These are phyloP conservation scores for Sphagnum tenellum DNA, from an alignment of 225 moss, liverwort and hornwort genomes.

Conservation along the genomic window DNA sequence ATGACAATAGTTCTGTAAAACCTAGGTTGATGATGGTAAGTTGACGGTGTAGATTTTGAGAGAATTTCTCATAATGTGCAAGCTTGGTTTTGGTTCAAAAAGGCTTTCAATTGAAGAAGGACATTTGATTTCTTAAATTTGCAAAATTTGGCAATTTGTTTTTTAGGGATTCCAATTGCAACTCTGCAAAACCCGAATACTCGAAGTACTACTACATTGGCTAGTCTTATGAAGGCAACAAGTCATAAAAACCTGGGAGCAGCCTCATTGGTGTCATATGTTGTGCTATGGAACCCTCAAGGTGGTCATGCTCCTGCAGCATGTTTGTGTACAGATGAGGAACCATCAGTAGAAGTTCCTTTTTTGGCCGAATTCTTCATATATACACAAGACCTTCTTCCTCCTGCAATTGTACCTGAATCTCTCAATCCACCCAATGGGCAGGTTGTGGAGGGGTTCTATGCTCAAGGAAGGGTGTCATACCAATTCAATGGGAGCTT, in stretches of 20 bases:
- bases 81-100: neutral
- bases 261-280: constrained; percentile 11
- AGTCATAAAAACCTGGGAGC: constrained; percentile 16
- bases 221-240: neutral
- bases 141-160: too few relatives aligned
- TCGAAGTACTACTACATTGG: constrained; percentile 1
- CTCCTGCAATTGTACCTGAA: constrained; percentile 8
- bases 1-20: too few relatives aligned
- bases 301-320: constrained; percentile 18
- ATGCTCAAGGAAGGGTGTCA: constrained; percentile 20
- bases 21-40: too few relatives aligned
- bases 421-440: constrained; percentile 1
- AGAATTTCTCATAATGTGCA: too few relatives aligned
- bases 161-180: constrained; percentile 5
- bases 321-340: constrained; percentile 11
- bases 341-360: constrained; percentile 12
- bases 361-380: constrained; percentile 20
- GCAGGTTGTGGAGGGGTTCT: constrained; percentile 15
- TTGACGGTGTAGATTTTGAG: too few relatives aligned
- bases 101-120: too few relatives aligned
- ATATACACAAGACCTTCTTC: constrained; percentile 19
- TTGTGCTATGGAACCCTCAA: constrained; percentile 11
- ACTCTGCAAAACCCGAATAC: neutral
- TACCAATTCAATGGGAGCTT: constrained; percentile 9
- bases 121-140: too few relatives aligned